Conservation (phyloP, 257 asterid species). For the Mentha longifolia region DNA sequence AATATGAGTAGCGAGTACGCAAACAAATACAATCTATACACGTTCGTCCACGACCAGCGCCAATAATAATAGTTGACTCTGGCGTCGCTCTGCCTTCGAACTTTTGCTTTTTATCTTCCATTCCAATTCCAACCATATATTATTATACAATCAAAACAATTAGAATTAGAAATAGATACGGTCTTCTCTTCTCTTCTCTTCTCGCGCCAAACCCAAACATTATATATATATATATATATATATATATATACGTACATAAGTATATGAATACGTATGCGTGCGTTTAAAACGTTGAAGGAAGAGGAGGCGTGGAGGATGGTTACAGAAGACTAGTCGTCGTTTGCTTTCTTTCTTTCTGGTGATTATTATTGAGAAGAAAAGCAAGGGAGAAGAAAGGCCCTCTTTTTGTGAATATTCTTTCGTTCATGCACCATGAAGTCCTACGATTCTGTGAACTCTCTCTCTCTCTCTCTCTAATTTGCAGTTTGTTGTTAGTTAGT, state of each 20-base stretch:
- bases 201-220: neutral
- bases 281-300: no score
- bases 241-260: no score
- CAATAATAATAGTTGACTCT: neutral
- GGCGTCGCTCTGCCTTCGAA: conserved; percentile 11
- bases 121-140: neutral
- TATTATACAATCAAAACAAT: no score
- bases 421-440: conserved; percentile 46
- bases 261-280: no score
- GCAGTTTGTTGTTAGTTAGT: no score
- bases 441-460: conserved; percentile 40
- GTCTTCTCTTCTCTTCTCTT: neutral
- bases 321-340: neutral
- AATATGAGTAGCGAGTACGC: conserved; percentile 15
- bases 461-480: conserved; percentile 22
- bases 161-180: no score
- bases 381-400: no score
- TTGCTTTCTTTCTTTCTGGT: no score
- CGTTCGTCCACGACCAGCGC: conserved; percentile 29
- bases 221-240: no score
- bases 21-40: neutral
- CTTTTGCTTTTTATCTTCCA: neutral
- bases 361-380: conserved; percentile 21
- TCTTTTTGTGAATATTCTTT: conserved; percentile 12
- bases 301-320: no score